phyloP scores from a whole-genome alignment of 257 asterid species.

The Solanum dulcamara region DNA sequence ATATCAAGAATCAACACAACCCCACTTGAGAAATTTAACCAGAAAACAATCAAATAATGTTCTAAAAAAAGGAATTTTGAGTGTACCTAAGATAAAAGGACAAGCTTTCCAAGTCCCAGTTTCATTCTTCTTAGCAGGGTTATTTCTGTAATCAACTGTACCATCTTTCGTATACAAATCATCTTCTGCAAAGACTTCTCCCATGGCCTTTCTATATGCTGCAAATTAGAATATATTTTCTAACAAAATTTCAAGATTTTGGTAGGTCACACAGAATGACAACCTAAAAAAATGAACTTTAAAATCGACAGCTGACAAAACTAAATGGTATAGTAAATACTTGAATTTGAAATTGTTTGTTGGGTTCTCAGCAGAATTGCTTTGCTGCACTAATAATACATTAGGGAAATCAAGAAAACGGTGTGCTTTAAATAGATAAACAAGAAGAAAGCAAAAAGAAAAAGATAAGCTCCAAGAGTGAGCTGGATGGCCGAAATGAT shows the following conservation, averaged over 20 bases:
- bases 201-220: conserved; percentile 5
- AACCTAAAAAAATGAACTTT: background rate
- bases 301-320: background rate
- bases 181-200: conserved; percentile 9
- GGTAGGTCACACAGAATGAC: background rate
- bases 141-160: conserved; percentile 45
- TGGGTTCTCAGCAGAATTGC: background rate
- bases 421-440: background rate
- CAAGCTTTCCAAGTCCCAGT: conserved; percentile 84
- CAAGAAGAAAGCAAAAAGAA: background rate
- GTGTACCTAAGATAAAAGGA: conserved; percentile 57
- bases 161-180: conserved; percentile 65
- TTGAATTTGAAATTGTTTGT: background rate
- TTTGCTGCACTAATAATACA: background rate
- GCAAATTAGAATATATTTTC: background rate
- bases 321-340: background rate
- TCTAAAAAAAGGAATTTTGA: background rate
- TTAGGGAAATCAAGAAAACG: background rate
- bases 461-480: background rate
- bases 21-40: background rate
- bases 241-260: background rate
- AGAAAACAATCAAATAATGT: background rate
- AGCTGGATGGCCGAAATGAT: background rate
- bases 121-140: conserved; percentile 54
- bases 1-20: background rate